Base-by-base conservation (phyloP, 169 alveolate genomes). In the Plasmodium berghei region DNA sequence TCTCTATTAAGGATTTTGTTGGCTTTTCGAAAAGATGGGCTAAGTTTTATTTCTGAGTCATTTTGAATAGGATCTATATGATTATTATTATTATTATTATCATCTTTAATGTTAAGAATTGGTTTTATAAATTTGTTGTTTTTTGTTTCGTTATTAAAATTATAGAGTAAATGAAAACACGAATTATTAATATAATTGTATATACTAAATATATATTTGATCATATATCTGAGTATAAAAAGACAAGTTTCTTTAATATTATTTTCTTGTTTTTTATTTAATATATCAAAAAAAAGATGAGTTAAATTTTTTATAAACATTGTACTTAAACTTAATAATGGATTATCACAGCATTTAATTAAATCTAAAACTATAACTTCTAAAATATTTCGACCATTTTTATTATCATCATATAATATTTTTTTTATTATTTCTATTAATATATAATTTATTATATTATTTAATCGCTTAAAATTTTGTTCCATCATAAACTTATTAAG, bases 311-410 rank as follows among this genome's bases (percentile, higher is more conserved):
- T 86, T 63, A 86, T 54, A 48, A 86, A 86, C 5, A 70, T 40
- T 9, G 75, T 61, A 58, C 91, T 86, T 72, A 58, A 49, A 72
- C 74, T 86, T 46, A 86, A 71, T 71, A 70, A 1, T 8, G 91
- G 91, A 22, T 86, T 86, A 28, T 86, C 91, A 64, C 91, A 86
- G 22, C 91, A 86, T 62, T 86, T 72, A 9, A 86, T 69, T 61
- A 86, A 18, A 14, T 86, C 91, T 66, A 72, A 63, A 45, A 86
- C 16, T 42, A 86, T 20, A 63, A 24, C 48, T 5, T 86, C 69
- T 28, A 86, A 55, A n/a, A 70, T 72, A 14, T 24, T 71, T 86
- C 62, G 70, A 2, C 58, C 91, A 86, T 86, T 69, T 70, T 48
- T 72, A 59, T 71, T 86, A 62, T 86, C 74, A n/a, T 58, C 71